Percentiles rank a stretch among this genome's conserved stretches.
These are phyloP conservation scores for Zygoascus hellenicus DNA, from an alignment of 1,139 yeast genomes.

Conservation along the genomic window DNA sequence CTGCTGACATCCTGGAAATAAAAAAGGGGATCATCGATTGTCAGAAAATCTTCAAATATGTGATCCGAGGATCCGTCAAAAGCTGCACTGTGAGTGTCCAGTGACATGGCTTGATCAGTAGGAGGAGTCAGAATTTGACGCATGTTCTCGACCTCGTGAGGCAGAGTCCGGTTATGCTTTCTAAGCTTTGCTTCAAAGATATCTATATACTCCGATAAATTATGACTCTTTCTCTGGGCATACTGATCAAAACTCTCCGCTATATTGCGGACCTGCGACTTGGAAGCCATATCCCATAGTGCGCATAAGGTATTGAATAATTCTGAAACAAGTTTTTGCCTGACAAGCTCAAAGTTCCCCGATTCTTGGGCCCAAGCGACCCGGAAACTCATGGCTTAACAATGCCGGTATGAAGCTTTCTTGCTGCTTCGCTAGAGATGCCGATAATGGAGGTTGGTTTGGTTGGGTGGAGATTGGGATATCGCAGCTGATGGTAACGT, in stretches of 20 bases:
- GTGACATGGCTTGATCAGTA: too few relatives aligned
- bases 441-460: too few relatives aligned
- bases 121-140: not conserved
- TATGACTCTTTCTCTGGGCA: not conserved
- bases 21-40: too few relatives aligned
- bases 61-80: too few relatives aligned
- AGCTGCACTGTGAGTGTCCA: too few relatives aligned
- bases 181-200: not conserved
- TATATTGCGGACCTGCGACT: constrained; percentile 4
- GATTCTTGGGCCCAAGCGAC: constrained; percentile 3
- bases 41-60: too few relatives aligned
- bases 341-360: not conserved
- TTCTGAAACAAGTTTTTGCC: not conserved
- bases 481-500: too few relatives aligned
- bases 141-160: not conserved
- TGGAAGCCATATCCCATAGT: constrained; percentile 2
- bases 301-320: constrained; percentile 2
- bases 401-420: too few relatives aligned
- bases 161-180: constrained; percentile 2
- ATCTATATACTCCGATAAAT: constrained; percentile 1
- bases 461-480: too few relatives aligned
- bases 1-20: too few relatives aligned
- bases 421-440: too few relatives aligned
- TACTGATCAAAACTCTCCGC: constrained; percentile 9
- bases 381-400: not conserved